Evolutionary conservation across 1,284 basidiomycete genomes (phyloP).

Genomic region (Trichosporon ovoides): DNA sequence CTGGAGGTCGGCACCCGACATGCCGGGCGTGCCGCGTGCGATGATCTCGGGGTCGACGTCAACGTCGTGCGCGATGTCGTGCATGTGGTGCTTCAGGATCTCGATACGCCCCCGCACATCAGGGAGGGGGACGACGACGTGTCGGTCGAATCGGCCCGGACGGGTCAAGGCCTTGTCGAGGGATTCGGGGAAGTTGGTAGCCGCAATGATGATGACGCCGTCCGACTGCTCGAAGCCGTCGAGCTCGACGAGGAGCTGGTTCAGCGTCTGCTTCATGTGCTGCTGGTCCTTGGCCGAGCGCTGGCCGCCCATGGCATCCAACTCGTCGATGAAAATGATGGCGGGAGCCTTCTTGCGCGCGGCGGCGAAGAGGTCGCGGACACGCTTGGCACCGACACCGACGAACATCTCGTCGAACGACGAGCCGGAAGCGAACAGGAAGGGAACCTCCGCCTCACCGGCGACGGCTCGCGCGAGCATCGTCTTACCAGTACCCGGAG

Average conservation of each 20-base stretch:
- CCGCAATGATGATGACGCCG: slow-evolving; percentile 87
- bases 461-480: slow-evolving; percentile 92
- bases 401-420: slow-evolving; percentile 94
- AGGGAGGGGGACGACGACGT: slow-evolving; percentile 50
- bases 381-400: slow-evolving; percentile 69
- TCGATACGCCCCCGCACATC: slow-evolving; percentile 77
- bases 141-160: slow-evolving; percentile 88
- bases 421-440: slow-evolving; percentile 59
- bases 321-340: slow-evolving; percentile 72
- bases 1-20: slow-evolving; percentile 72
- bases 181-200: slow-evolving; percentile 90
- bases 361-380: slow-evolving; percentile 90
- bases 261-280: slow-evolving; percentile 64
- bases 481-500: slow-evolving; percentile 90
- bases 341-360: slow-evolving; percentile 92
- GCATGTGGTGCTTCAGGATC: slow-evolving; percentile 85
- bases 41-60: slow-evolving; percentile 77
- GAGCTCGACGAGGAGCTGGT: slow-evolving; percentile 90
- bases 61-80: slow-evolving; percentile 62
- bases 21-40: slow-evolving; percentile 74
- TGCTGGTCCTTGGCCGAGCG: slow-evolving; percentile 72
- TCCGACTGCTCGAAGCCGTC: slow-evolving; percentile 88
- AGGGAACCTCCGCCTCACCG: slow-evolving; percentile 83
- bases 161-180: slow-evolving; percentile 87
- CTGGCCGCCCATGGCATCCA: slow-evolving; percentile 73